A percentile compares a stretch with the other conserved stretches of the same genome.
Evolutionary conservation across 1,284 basidiomycete species (phyloP).

Genomic region (Cutaneotrichosporon daszewskae): DNA sequence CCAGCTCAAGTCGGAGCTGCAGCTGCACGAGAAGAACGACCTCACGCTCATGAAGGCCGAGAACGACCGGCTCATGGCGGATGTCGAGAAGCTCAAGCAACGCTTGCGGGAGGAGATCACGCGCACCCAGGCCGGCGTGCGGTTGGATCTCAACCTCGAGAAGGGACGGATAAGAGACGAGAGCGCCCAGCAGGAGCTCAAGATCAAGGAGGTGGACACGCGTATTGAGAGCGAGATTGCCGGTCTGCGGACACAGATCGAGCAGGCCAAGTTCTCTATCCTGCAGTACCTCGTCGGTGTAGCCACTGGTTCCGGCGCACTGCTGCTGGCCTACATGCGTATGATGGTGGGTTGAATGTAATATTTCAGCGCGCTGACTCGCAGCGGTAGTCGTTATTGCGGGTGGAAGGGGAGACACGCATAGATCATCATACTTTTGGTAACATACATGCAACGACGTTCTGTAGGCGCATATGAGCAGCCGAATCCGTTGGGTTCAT

Average conservation of each 20-base stretch:
- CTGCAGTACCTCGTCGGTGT: constrained; percentile 47
- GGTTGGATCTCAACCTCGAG: constrained; percentile 92
- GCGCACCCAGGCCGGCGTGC: constrained; percentile 86
- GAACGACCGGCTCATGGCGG: constrained; percentile 83
- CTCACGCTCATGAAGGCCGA: constrained; percentile 91
- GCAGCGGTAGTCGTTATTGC: neutral
- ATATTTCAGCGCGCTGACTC: neutral
- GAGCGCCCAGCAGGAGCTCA: constrained; percentile 83
- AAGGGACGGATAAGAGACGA: constrained; percentile 94
- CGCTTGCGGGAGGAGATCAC: constrained; percentile 85
- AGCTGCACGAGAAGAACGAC: constrained; percentile 96
- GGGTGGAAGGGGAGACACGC: no score
- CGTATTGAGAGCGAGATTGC: constrained; percentile 96
- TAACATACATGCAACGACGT: no score
- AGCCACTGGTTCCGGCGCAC: constrained; percentile 46
- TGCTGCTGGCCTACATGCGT: constrained; percentile 46
- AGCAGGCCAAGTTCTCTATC: constrained; percentile 69
- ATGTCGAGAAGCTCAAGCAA: constrained; percentile 95
- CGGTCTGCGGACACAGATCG: constrained; percentile 78
- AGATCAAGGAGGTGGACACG: constrained; percentile 98
- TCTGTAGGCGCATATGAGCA: no score
- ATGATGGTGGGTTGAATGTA: constrained; percentile 28
- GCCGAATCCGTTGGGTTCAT: no score
- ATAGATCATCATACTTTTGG: no score
- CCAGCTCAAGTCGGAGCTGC: constrained; percentile 90